Base-by-base conservation (phyloP, 2,329 filamentous ascomycete species). In the Teratosphaeria pseudoeucalypti region DNA sequence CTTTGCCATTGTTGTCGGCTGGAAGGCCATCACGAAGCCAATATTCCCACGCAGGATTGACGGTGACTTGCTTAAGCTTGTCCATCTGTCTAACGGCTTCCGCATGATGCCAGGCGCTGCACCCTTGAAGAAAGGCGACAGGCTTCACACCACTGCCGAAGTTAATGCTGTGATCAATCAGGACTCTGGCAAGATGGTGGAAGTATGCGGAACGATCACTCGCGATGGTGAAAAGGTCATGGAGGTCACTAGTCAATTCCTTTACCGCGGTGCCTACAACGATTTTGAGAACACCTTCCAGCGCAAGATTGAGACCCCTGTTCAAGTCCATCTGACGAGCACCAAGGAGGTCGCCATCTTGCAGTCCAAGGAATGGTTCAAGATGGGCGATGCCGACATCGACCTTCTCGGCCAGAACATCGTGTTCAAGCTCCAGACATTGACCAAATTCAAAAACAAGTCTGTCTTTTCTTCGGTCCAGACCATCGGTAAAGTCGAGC, bases 251-350 rank as follows among this genome's bases (percentile, higher is more conserved):
- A 96, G 91, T 63, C 94, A 99, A 75, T 99, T 99, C 82, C 76
- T 99, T 70, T 99, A 99, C 81, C 88, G 95, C 56, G 94, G 94
- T 59, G 81, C 82, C 34, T 99, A 99, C 78, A 88, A 83, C 59
- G 95, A 99, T 75, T 99, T 85, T 68, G 89, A 96, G 78, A 99
- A 96, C 78, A 99, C 95, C 6, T 99, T 99, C 85, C 92, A 97
- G 78, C 89, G 94, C 73, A 97, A 96, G 83, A 84, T 86, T 6
- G 94, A 99, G 78, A 95, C 89, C 1, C 92, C 92, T 0, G 94
- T 97, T 81, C 89, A 99, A 76, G 80, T 99, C 32, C 88, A 95
- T 71, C 83, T 99, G 55, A 86, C 82, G 14, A 92, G 90, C 2
- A 87, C 84, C 71, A 95, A 94, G 78, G 95, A 99, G 68, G 86